A percentile compares a stretch with the other conserved stretches of the same genome.
Conservation (phyloP, 1,139 yeast genomes). For the Taphrina deformans region DNA sequence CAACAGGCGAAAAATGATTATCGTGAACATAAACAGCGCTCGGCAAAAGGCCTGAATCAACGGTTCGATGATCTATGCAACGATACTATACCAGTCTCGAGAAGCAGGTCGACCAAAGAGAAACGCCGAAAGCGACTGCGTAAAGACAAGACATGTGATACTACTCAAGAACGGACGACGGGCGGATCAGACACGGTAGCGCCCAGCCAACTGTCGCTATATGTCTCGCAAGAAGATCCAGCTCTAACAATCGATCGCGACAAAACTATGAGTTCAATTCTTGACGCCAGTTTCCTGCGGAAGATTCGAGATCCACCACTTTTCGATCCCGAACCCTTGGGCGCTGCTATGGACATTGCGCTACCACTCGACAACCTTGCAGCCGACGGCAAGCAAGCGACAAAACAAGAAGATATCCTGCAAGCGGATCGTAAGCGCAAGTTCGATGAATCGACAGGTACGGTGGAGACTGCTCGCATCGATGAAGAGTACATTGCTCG, state of each 20-base stretch:
- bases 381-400: background rate
- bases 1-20: slow-evolving; percentile 6
- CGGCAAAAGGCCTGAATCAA: background rate
- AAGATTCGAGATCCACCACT: background rate
- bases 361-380: background rate
- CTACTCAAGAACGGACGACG: background rate
- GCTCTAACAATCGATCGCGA: background rate
- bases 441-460: background rate
- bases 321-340: background rate
- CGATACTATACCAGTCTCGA: background rate
- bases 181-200: background rate
- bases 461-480: background rate
- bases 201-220: background rate
- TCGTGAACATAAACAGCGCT: background rate
- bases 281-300: slow-evolving; percentile 1
- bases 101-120: background rate
- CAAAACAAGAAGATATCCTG: background rate
- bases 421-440: background rate
- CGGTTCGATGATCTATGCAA: background rate
- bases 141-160: background rate
- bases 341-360: background rate
- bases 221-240: background rate
- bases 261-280: background rate
- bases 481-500: slow-evolving; percentile 1
- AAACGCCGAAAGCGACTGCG: background rate